Percentiles rank a stretch among this genome's conserved stretches.
phyloP scores from a whole-genome alignment of 192 early-diverging fungal genomes.

The Allomyces javanicus region DNA sequence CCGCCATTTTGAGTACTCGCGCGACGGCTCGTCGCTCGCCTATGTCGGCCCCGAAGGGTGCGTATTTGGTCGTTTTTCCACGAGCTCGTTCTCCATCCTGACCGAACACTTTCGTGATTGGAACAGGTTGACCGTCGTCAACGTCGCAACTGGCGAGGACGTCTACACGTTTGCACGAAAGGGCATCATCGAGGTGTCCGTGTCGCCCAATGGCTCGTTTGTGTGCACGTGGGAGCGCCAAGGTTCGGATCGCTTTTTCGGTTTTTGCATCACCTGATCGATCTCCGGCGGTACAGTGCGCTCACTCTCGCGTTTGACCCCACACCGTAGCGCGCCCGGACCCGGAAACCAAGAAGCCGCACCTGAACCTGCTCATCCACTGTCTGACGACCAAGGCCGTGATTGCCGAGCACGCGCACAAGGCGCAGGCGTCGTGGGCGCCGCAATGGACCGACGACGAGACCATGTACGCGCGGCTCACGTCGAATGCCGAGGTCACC shows the following conservation, averaged over 20 bases:
- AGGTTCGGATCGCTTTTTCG: not conserved
- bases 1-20: not conserved
- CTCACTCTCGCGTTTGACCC: too few relatives aligned
- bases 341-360: not conserved
- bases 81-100: too few relatives aligned
- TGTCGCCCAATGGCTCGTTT: constrained; percentile 40
- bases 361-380: not conserved
- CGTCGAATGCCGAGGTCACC: constrained; percentile 65
- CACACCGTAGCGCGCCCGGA: not conserved
- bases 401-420: not conserved
- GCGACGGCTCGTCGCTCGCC: not conserved
- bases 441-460: constrained; percentile 92
- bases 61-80: too few relatives aligned
- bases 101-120: too few relatives aligned
- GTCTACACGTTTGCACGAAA: constrained; percentile 63
- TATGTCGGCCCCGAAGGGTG: not conserved
- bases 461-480: constrained; percentile 56
- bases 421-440: constrained; percentile 1
- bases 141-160: constrained; percentile 45
- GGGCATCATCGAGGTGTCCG: constrained; percentile 8
- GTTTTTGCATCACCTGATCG: not conserved
- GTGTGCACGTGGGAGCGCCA: not conserved
- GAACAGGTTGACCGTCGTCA: constrained; percentile 66
- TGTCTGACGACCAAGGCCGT: not conserved
- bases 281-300: not conserved